Percentiles rank a stretch among this genome's conserved stretches.
Conservation (phyloP, 495 filamentous ascomycete species). For the Penicillium cosmopolitanum region DNA sequence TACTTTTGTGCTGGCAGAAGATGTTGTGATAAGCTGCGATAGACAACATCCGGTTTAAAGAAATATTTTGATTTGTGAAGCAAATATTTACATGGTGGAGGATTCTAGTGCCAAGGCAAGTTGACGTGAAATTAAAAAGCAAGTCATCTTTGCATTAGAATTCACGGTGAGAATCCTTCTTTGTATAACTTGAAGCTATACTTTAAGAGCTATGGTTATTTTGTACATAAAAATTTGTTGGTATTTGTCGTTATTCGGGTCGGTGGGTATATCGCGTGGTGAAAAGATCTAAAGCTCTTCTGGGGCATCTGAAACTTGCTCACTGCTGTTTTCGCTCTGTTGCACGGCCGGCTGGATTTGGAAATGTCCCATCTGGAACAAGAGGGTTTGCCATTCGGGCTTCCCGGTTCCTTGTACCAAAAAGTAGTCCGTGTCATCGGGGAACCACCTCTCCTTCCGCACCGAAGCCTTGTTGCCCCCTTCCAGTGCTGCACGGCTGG, state of each 20-base stretch:
- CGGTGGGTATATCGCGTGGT: background rate
- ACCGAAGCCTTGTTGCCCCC: constrained; percentile 73
- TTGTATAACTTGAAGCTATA: too few species aligned
- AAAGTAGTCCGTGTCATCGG: constrained; percentile 62
- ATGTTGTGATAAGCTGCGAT: too few species aligned
- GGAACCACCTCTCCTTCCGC: constrained; percentile 79
- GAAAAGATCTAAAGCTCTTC: background rate
- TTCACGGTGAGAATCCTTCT: too few species aligned
- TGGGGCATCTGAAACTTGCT: background rate
- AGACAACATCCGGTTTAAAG: too few species aligned
- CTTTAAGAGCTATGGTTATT: background rate
- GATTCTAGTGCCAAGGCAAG: too few species aligned
- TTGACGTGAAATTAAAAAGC: too few species aligned
- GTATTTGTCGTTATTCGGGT: background rate
- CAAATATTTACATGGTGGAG: too few species aligned
- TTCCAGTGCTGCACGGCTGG: constrained; percentile 81
- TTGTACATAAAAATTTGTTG: background rate
- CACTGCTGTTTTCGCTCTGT: background rate
- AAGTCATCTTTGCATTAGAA: too few species aligned
- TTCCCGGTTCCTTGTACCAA: constrained; percentile 70
- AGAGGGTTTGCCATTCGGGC: constrained; percentile 60
- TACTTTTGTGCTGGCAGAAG: too few species aligned
- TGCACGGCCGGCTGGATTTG: constrained; percentile 22
- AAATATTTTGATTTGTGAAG: too few species aligned
- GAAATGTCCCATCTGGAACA: constrained; percentile 43